Percentiles rank a stretch among this genome's conserved stretches.
phyloP scores from a whole-genome alignment of 2,329 filamentous ascomycete species.

The Penicillium concentricum region DNA sequence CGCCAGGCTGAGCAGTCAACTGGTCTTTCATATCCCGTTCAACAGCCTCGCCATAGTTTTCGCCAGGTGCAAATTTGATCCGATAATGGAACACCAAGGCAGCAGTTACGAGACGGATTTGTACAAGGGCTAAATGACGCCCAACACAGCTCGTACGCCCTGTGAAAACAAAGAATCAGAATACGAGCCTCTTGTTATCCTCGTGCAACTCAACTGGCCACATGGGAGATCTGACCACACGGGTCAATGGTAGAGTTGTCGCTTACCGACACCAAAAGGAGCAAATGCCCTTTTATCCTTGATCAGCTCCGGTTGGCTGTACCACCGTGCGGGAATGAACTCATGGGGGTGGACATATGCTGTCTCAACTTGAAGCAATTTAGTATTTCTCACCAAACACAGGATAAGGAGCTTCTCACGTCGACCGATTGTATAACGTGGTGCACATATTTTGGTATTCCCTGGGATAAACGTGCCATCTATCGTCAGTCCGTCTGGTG shows the following conservation, averaged over 20 bases:
- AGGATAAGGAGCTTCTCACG: not conserved
- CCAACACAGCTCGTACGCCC: slow-evolving; percentile 7
- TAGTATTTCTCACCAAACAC: not conserved
- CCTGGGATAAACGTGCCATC: not conserved
- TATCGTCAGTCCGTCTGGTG: not conserved
- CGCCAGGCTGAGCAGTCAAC: slow-evolving; percentile 3
- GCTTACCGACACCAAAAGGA: slow-evolving; percentile 21
- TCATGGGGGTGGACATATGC: slow-evolving; percentile 39
- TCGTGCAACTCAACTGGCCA: not conserved
- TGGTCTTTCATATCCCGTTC: slow-evolving; percentile 8
- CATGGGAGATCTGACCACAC: not conserved
- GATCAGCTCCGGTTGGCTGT: slow-evolving; percentile 17
- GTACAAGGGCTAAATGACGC: slow-evolving; percentile 5
- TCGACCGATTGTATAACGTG: slow-evolving; percentile 3
- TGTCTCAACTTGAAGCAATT: slow-evolving; percentile 10
- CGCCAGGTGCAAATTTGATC: slow-evolving; percentile 1
- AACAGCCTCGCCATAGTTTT: not conserved
- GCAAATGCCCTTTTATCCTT: slow-evolving; percentile 15
- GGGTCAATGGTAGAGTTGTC: not conserved
- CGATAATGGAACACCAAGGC: not conserved
- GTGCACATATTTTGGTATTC: not conserved
- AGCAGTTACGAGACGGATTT: not conserved
- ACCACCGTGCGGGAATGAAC: slow-evolving; percentile 41
- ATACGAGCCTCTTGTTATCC: not conserved
- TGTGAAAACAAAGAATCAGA: not conserved